phyloP scores from a whole-genome alignment of 2,329 filamentous ascomycete species.

The Apiospora phragmitis region DNA sequence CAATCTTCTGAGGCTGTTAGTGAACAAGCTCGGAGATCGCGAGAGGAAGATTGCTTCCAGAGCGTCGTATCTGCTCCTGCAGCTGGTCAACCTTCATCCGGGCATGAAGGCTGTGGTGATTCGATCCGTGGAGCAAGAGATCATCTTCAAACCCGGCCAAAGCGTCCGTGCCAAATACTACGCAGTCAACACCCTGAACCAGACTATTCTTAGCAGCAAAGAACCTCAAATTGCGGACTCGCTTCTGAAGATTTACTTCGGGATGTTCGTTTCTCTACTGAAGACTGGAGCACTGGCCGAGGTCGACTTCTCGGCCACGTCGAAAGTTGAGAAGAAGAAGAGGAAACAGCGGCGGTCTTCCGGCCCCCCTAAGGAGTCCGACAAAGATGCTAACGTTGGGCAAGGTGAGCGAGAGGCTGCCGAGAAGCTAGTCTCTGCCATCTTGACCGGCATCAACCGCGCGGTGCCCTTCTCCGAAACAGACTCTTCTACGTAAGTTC shows the following conservation, averaged over 20 bases:
- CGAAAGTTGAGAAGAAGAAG: conserved; percentile 48
- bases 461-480: conserved; percentile 89
- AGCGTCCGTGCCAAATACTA: conserved; percentile 91
- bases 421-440: conserved; percentile 89
- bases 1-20: conserved; percentile 84
- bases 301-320: conserved; percentile 37
- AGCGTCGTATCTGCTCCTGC: conserved; percentile 89
- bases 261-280: conserved; percentile 78
- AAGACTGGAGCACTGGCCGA: conserved; percentile 56
- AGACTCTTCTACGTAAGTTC: conserved; percentile 69
- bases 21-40: conserved; percentile 95
- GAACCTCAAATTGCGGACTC: conserved; percentile 80
- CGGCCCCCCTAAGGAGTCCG: conserved; percentile 28
- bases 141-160: conserved; percentile 84
- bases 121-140: conserved; percentile 80
- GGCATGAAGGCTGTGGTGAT: conserved; percentile 92
- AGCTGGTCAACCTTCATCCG: conserved; percentile 85
- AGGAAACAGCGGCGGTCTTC: conserved; percentile 43
- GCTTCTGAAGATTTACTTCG: conserved; percentile 89
- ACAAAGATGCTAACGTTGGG: conserved; percentile 35
- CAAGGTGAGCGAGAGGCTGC: conserved; percentile 66
- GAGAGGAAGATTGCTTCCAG: conserved; percentile 95
- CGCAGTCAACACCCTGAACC: conserved; percentile 93
- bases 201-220: conserved; percentile 85
- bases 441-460: conserved; percentile 92